Evolutionary conservation across 2,329 filamentous ascomycete genomes (phyloP), one percentile per base, ranked within the genome.

Genomic region (Pseudogymnoascus sp.): DNA sequence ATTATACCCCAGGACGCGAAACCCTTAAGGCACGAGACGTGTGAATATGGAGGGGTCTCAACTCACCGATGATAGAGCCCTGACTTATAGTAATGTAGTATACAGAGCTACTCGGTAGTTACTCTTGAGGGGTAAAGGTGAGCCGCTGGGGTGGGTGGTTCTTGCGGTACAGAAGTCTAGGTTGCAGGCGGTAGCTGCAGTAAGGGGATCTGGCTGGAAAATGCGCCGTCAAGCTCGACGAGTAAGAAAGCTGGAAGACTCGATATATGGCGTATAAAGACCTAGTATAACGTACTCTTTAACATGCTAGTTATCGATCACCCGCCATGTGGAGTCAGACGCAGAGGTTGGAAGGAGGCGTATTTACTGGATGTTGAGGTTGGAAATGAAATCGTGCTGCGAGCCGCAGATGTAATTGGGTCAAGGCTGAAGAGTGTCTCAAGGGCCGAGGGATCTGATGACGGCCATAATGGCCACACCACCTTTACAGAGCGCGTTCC

Each of bases 381-480:
- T 53, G 46, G 46, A 53, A 53, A 53, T 53, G 46, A 53, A 53
- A 53, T 53, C 46, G 46, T 53, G 46, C 46, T 53, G 24, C 46
- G 46, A 53, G 46, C 26, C 46, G 24, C 46, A 53, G 46, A 53
- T 53, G 46, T 53, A 53, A 53, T 53, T 53, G 46, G 46, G 46
- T 53, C 24, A 53, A 53, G 46, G 46, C 46, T 53, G 46, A 50
- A 28, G 43, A 16, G 24, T 53, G 46, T 53, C 24, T 53, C 24
- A 31, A 53, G 46, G 46, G 24, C 46, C 46, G 46, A 53, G 46
- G 46, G 46, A 53, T 31, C 46, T 53, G 46, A 53, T 53, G 46
- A 53, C 46, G 46, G 46, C 14, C 46, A 53, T 28, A 53, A 37
- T 53, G 24, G 46, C 46, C 46, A 31, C 46, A 53, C 26, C 46